Evolutionary conservation across 805 yeast species (phyloP), one percentile per base, ranked within the genome.

Genomic region (Barnettozyma siamensis): DNA sequence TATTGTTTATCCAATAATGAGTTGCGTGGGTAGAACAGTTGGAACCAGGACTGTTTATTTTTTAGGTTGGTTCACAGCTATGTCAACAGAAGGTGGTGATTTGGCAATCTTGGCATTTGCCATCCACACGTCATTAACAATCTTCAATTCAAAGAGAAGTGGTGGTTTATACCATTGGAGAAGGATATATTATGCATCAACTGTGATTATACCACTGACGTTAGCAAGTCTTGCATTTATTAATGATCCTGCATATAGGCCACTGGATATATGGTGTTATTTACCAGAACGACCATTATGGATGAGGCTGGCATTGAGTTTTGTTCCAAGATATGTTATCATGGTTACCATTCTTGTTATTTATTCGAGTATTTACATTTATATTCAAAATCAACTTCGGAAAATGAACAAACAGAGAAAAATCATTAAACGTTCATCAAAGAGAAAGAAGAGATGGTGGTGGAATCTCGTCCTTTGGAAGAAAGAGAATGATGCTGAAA

Each of bases 41-140:
- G 43, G 47, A 15, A 35, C 19, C 3, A 44, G 40, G 15, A 45
- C 50, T 0, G 37, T 46, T 10, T 37, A 57, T 27, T 55, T 50
- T 30, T 34, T 57, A 2, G 96, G 95, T 2, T 88, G 84, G 68
- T 79, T 86, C 60, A 83, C 95, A 1, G 85, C 89, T 3, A 70
- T 80, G 31, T 72, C 87, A 18, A 82, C 84, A 12, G 94, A 86
- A 60, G 95, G 95, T 17, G 88, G 89, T 2, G 97, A 88, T 61
- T 56, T 87, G 28, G 88, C 93, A 15, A 88, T 88, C 39, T 65
- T 87, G 26, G 72, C 82, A 28, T 83, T 88, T 63, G 95, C 96
- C 2, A 62, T 88, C 13, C 96, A 88, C 62, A 83, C 91, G 9
- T 86, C 78, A 21, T 56, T 88, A 33, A 64, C 87, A 24, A 82